A percentile compares a stretch with the other conserved stretches of the same genome.
phyloP scores from a whole-genome alignment of 805 yeast species.

The Debaryomyces tyrocola region DNA sequence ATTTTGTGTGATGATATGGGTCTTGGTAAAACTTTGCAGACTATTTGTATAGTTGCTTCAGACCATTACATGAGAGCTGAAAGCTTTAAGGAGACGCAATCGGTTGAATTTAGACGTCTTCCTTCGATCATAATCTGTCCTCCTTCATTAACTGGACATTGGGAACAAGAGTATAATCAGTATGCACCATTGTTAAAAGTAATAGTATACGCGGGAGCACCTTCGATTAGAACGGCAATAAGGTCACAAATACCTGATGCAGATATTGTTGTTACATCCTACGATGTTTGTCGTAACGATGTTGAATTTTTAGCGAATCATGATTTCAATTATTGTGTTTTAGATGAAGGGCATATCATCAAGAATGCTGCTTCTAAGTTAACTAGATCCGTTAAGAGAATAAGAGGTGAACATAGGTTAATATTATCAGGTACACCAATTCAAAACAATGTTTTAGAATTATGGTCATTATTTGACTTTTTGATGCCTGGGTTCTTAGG shows the following conservation, averaged over 20 bases:
- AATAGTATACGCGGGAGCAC: slow-evolving; percentile 91
- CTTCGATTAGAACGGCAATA: slow-evolving; percentile 62
- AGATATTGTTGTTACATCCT: slow-evolving; percentile 93
- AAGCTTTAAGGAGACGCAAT: slow-evolving; percentile 58
- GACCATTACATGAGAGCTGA: slow-evolving; percentile 87
- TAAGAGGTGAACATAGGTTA: slow-evolving; percentile 85
- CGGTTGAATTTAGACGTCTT: slow-evolving; percentile 66
- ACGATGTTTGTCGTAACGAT: slow-evolving; percentile 95
- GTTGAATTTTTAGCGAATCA: slow-evolving; percentile 56
- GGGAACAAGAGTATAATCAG: slow-evolving; percentile 93
- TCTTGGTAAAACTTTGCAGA: slow-evolving; percentile 93
- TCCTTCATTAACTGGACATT: slow-evolving; percentile 96
- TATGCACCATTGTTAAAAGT: slow-evolving; percentile 86
- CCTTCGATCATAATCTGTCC: slow-evolving; percentile 93
- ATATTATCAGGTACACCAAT: slow-evolving; percentile 97
- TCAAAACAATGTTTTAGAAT: slow-evolving; percentile 92
- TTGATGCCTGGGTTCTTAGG: slow-evolving; percentile 99
- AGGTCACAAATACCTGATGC: slow-evolving; percentile 51
- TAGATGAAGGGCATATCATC: slow-evolving; percentile 97
- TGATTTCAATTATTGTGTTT: slow-evolving; percentile 89
- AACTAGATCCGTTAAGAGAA: slow-evolving; percentile 80
- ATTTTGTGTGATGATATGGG: slow-evolving; percentile 99
- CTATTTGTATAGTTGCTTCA: slow-evolving; percentile 94
- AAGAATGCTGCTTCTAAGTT: slow-evolving; percentile 88
- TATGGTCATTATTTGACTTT: slow-evolving; percentile 97